Evolutionary conservation across 306 rosid genomes (phyloP), one percentile per base, ranked within the genome.

Genomic region (Trichosanthes truncata): DNA sequence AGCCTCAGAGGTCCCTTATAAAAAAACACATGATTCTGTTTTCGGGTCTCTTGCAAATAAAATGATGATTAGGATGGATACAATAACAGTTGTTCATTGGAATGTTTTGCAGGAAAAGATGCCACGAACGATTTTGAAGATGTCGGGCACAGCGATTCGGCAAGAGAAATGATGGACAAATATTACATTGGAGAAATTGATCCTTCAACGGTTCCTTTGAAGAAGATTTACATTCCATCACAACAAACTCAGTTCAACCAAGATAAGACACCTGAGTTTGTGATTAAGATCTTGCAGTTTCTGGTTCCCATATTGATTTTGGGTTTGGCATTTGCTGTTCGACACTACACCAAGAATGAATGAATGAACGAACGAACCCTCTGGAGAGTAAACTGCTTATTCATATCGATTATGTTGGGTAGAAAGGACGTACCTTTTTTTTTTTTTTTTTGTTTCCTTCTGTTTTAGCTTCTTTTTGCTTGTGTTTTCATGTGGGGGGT

Each of bases 121-220:
- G 99, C 93, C 45, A 89, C 98, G 21, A 86, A 85, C 79, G 99
- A 96, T 90, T 96, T 91, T 72, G 99, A 93, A 84, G 98, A 93
- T 79, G 98, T 93, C 9, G 99, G 99, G 17, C 99, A 96, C 89
- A 93, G 98, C 76, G 99, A 96, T 83, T 46, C 89, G 25, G 99
- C 99, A 13, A 91, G 90, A 84, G 97, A 91, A 0, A 85, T 93
- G 97, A 91, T 96, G 99, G 93, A 72, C 33, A 85, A 91, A 72
- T 96, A 96, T 81, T 90, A 81, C 68, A 90, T 96, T 45, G 99
- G 99, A n/a, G 87, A 92, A 77, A 86, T 96, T 46, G 99, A 96
- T 87, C 10, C 85, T 17, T 82, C 97, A 3, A 87, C 92, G 7
- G 89, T 96, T 9, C 99, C 99, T 0, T 53, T 52, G 33, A 93